Percentiles rank a stretch among this genome's conserved stretches.
phyloP scores from a whole-genome alignment of 768 basidiomycete genomes.

The Kwoniella pini region DNA sequence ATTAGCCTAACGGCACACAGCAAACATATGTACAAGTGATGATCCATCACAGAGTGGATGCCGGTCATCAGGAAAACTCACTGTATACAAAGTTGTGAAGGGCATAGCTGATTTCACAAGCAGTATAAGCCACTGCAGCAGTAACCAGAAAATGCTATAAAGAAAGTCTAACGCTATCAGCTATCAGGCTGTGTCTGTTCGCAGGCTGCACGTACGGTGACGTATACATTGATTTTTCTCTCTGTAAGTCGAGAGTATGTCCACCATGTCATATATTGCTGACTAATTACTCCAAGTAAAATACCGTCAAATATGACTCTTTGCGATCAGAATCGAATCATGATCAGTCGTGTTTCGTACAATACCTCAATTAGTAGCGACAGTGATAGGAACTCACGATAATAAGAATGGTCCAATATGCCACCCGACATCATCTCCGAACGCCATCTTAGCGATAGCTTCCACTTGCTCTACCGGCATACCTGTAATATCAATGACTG shows the following conservation, averaged over 20 bases:
- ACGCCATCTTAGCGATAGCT: conserved; percentile 1
- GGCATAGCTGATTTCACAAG: conserved; percentile 1
- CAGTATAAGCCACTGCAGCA: conserved; percentile 1
- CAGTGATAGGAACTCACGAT: conserved; percentile 3
- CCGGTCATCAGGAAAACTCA: too few relatives aligned
- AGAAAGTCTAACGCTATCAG: background rate
- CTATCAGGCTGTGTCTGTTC: background rate
- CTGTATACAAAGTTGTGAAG: conserved; percentile 8
- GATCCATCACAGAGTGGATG: too few relatives aligned
- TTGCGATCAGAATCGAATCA: too few relatives aligned
- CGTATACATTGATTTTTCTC: background rate
- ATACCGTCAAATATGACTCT: conserved; percentile 3
- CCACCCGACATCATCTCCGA: conserved; percentile 1
- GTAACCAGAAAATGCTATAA: background rate
- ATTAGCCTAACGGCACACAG: background rate
- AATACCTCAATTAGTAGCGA: background rate
- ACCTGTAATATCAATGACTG: background rate
- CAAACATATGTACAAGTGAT: background rate
- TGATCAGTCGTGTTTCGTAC: too few relatives aligned
- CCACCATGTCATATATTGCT: conserved; percentile 17
- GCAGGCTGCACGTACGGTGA: conserved; percentile 1
- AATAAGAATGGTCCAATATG: conserved; percentile 6
- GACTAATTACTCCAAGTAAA: background rate
- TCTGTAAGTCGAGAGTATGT: background rate
- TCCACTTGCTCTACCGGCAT: conserved; percentile 14